Base-by-base conservation (phyloP, 1,284 basidiomycete species). In the Cutaneotrichosporon sp. region DNA sequence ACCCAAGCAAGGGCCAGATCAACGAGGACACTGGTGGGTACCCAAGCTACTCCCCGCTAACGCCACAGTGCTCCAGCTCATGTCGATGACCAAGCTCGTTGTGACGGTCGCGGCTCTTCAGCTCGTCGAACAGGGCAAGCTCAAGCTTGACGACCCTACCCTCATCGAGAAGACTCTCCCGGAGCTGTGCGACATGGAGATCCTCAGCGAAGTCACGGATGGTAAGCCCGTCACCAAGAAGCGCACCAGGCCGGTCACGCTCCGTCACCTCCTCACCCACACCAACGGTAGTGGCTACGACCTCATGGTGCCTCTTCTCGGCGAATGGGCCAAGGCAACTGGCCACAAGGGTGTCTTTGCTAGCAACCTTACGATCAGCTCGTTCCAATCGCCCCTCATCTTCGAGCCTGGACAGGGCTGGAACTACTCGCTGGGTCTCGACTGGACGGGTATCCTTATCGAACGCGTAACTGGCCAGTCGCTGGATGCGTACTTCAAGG, bases 381-480 rank as follows among this genome's bases (percentile, higher is more conserved):
- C 66, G 11, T 63, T 73, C 14, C 56, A 58, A 31, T 52, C 63
- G 16, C 72, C 74, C 0, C 65, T 72, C 22, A 51, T 74, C 32
- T 77, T 69, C 55, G 72, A 77, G 57, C 75, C 76, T 1, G 76
- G 76, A 5, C 68, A 69, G 1, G 64, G 62, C 1, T 79, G 65
- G 64, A 56, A 51, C 52, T 77, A 78, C 68, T 58, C 61, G 6
- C 64, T 69, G 31, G 73, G 74, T 0, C 74, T 78, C 49, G 81
- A 81, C 60, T 78, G 72, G 73, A 66, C 70, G 8, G 78, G 73
- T n/a, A 40, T 69, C 61, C 51, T 76, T 55, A 69, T 81, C 42
- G 66, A 70, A 46, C 72, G 78, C 22, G 58, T 73, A 18, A 71
- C 71, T 0, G 76, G 75, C 7, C 60, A 66, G 22, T 60, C 65